Conservation (phyloP, 2,329 filamentous ascomycete genomes). For the Trichoderma guizhouense region DNA sequence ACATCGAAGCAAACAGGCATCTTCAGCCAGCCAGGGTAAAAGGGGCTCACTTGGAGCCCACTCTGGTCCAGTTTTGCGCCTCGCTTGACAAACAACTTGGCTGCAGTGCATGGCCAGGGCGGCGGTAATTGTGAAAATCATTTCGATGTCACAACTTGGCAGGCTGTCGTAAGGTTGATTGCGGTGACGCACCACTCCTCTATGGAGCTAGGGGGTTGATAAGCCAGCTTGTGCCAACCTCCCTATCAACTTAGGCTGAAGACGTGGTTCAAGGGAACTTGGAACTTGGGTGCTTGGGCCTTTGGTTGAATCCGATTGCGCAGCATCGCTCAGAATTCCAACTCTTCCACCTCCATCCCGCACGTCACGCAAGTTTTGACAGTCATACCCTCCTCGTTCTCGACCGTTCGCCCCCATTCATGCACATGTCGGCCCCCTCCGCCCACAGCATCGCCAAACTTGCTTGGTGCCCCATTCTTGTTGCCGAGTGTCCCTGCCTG, state of each 20-base stretch:
- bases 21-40: not conserved
- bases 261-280: not conserved
- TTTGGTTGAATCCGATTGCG: not conserved
- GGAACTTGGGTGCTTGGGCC: not conserved
- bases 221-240: no score
- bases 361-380: conserved; percentile 77
- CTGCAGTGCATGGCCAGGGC: not conserved
- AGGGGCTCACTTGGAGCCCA: not conserved
- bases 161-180: not conserved
- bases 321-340: conserved; percentile 52
- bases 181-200: not conserved
- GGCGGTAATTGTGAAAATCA: not conserved
- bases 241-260: not conserved
- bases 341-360: conserved; percentile 74
- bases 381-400: conserved; percentile 68
- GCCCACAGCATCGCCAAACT: conserved; percentile 75
- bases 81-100: not conserved
- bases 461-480: conserved; percentile 44
- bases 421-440: conserved; percentile 75
- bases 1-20: not conserved
- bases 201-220: not conserved
- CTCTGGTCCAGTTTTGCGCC: not conserved
- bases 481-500: conserved; percentile 59
- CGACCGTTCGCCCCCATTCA: conserved; percentile 73
- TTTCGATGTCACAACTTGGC: not conserved